Evolutionary conservation across 805 yeast species (phyloP), one percentile per base, ranked within the genome.

Genomic region (Pichia deserticola): DNA sequence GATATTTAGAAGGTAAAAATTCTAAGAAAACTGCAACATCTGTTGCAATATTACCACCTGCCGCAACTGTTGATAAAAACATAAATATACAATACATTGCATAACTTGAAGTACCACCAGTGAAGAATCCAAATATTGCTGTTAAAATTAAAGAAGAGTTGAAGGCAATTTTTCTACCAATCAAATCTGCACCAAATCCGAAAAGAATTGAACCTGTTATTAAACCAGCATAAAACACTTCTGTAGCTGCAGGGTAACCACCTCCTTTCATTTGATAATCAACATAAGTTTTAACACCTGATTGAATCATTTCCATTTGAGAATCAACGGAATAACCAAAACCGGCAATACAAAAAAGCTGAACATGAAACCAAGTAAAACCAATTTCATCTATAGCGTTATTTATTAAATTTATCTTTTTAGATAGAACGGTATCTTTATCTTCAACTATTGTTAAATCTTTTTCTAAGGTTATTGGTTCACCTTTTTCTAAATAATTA

Each of bases 341-440:
- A 8, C 83, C 84, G 32, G 78, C 78, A 25, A 78, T 59, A 52
- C 70, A 68, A 58, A 78, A 77, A 11, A 76, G 60, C 57, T 74
- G 70, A 49, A 70, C 64, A 52, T 78, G 83, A 55, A 73, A 76
- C 70, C 76, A 72, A 1, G 85, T 79, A 64, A 80, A 77, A 0
- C 84, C 84, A 48, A 79, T 77, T 56, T 80, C 81, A 57, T 80
- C 82, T 50, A 79, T 68, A 15, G 84, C 81, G 50, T 76, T 62
- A 60, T 78, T 77, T 45, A 78, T 64, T 9, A 78, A 60, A 41
- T 61, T 63, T 58, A 77, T 73, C 51, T 76, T 77, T 41, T 60
- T 60, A 15, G 64, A 56, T 39, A 75, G 58, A 2, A 66, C 72
- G 5, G 52, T 53, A 54, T 76, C 81, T 41, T 48, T 50, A 41